phyloP scores from a whole-genome alignment of 306 rosid species.

The Luffa acutangula region DNA sequence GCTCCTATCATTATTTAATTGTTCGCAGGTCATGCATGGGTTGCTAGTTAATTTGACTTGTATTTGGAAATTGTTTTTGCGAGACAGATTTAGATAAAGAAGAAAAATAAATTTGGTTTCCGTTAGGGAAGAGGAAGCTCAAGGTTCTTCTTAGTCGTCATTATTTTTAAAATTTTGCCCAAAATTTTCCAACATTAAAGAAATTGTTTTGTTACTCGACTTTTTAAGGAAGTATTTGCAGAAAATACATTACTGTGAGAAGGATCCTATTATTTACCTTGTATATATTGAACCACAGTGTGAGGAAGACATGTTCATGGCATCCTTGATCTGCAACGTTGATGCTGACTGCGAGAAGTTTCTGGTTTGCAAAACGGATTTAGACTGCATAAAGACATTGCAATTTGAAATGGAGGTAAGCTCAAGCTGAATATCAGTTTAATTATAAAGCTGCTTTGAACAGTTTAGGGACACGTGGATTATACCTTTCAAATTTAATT shows the following conservation, averaged over 20 bases:
- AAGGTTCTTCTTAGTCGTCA: neutral
- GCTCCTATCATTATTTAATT: neutral
- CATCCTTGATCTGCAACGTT: constrained; percentile 83
- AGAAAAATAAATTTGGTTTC: neutral
- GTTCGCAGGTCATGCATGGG: neutral
- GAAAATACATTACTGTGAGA: neutral
- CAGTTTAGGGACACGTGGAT: neutral
- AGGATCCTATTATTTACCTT: neutral
- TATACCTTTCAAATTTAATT: neutral
- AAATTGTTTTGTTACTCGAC: neutral
- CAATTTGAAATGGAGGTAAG: constrained; percentile 80
- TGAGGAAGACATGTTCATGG: constrained; percentile 76
- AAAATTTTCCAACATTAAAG: neutral
- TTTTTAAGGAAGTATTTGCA: neutral
- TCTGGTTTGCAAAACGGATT: constrained; percentile 64
- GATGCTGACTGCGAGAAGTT: constrained; percentile 62
- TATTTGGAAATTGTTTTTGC: neutral
- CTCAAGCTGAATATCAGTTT: constrained; percentile 14
- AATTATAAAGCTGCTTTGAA: neutral
- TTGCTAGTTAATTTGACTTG: neutral
- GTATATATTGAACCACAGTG: constrained; percentile 27
- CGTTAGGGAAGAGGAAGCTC: neutral
- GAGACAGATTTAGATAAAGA: neutral
- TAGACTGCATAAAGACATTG: constrained; percentile 69
- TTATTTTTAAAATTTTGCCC: neutral